phyloP scores from a whole-genome alignment of 2,329 filamentous ascomycete genomes.

The Paecilomyces niveus region DNA sequence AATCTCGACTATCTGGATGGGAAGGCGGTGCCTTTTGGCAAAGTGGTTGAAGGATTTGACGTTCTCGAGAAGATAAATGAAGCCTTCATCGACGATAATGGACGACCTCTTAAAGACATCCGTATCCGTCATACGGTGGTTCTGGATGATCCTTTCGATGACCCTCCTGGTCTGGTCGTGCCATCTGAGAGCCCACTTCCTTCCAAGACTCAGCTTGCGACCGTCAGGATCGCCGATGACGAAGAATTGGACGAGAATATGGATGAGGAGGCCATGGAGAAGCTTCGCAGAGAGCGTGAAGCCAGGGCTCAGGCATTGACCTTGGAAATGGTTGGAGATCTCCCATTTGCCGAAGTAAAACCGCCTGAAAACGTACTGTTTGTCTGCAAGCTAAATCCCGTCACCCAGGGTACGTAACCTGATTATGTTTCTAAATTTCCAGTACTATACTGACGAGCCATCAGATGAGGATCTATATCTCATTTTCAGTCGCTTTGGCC shows the following conservation, averaged over 20 bases:
- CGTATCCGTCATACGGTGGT: constrained; percentile 88
- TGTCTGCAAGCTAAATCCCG: constrained; percentile 96
- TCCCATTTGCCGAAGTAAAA: constrained; percentile 95
- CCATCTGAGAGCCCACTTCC: constrained; percentile 75
- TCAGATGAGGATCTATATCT: constrained; percentile 83
- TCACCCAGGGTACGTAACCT: constrained; percentile 59
- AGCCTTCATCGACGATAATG: constrained; percentile 77
- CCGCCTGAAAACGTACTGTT: constrained; percentile 96
- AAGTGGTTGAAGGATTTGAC: constrained; percentile 94
- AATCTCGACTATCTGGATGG: constrained; percentile 86
- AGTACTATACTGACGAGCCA: constrained; percentile 8
- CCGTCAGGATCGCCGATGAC: constrained; percentile 85
- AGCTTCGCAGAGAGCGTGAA: constrained; percentile 75
- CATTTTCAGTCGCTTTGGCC: constrained; percentile 95
- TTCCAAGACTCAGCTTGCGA: constrained; percentile 77
- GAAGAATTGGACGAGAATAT: constrained; percentile 71
- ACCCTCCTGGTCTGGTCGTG: constrained; percentile 68
- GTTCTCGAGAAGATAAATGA: constrained; percentile 87
- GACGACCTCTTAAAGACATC: constrained; percentile 86
- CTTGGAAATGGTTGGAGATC: constrained; percentile 93
- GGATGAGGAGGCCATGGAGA: constrained; percentile 75
- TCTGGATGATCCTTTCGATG: constrained; percentile 84
- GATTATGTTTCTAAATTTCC: not conserved
- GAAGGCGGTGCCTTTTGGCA: constrained; percentile 90
- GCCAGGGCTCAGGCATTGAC: constrained; percentile 90